A percentile compares a stretch with the other conserved stretches of the same genome.
phyloP scores from a whole-genome alignment of 768 basidiomycete genomes.

The Wakefieldia striispora region DNA sequence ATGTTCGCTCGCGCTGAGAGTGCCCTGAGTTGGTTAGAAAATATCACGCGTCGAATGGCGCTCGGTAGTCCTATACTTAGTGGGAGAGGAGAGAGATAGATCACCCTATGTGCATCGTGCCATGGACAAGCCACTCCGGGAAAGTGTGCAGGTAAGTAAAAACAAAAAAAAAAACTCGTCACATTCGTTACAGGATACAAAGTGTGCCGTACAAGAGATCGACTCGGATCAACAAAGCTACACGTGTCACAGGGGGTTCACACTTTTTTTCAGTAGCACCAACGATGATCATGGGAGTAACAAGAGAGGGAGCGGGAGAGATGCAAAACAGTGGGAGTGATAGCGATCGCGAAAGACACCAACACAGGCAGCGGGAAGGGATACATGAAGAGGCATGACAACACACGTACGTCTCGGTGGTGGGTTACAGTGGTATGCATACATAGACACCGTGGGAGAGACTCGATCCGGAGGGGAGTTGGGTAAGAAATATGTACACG shows the following conservation, averaged over 20 bases:
- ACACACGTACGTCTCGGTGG: not conserved
- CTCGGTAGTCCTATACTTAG: no score
- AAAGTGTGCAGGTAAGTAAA: no score
- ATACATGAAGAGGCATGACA: not conserved
- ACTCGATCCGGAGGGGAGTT: not conserved
- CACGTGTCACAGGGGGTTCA: no score
- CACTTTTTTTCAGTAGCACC: no score
- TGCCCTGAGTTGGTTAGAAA: slow-evolving; percentile 82
- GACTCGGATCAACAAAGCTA: no score
- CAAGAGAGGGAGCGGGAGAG: not conserved
- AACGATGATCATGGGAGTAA: no score
- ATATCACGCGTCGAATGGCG: slow-evolving; percentile 87
- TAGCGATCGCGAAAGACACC: not conserved
- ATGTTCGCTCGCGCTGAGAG: slow-evolving; percentile 89
- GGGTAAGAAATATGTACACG: not conserved
- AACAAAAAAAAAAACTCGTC: no score
- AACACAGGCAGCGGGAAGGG: not conserved
- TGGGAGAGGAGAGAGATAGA: no score
- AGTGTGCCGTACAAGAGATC: no score
- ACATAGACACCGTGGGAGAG: not conserved
- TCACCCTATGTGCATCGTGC: no score
- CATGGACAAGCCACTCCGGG: no score
- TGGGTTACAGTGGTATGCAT: not conserved
- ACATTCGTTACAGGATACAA: no score
- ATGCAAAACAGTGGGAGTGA: not conserved